Evolutionary conservation across 352 stramenopile genomes (phyloP), one percentile per base, ranked within the genome.

Genomic region (Blastocystis sp.): DNA sequence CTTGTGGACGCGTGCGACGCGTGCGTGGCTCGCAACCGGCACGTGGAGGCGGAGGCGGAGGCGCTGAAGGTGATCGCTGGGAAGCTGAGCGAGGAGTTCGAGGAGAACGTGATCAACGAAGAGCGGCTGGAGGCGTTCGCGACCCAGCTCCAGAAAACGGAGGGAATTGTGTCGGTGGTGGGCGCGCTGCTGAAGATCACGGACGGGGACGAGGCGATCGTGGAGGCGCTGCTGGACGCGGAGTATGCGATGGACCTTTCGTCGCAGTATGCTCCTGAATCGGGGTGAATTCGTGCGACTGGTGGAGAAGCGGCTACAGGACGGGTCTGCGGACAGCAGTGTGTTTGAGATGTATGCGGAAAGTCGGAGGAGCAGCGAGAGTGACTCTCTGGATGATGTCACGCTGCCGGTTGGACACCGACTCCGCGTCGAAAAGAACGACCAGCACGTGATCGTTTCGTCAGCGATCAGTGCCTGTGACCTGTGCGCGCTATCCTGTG

Each of bases 401-500:
- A 43, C 66, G 38, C 4, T 45, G 56, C 4, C 9, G 9, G 59
- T 84, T 11, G 74, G 74, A 66, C 41, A 67, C 40, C 59, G 53
- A 5, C 21, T 69, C 34, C 66, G 66, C 2, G 56, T 84, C 11
- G 40, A 67, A 4, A 84, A 84, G 74, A 62, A 84, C 66, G 38
- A 21, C 4, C 65, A 64, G 17, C 3, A 41, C n/a, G 60, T 62
- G 19, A 53, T 28, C 5, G 74, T 84, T 10, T 66, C 45, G 4
- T 70, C 74, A 38, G 74, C 74, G 21, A 52, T 84, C 38, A 84
- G 74, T 67, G 48, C 74, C 19, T 84, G 74, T 70, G 74, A 84
- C 66, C n/a, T 84, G 19, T 84, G 56, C 21, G 23, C 14, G 53
- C 34, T 67, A 38, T 76, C 28, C n/a, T n/a, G 43, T 84, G 74